Conservation (phyloP, 2,329 filamentous ascomycete species). For the Neopestalotiopsis sp. region DNA sequence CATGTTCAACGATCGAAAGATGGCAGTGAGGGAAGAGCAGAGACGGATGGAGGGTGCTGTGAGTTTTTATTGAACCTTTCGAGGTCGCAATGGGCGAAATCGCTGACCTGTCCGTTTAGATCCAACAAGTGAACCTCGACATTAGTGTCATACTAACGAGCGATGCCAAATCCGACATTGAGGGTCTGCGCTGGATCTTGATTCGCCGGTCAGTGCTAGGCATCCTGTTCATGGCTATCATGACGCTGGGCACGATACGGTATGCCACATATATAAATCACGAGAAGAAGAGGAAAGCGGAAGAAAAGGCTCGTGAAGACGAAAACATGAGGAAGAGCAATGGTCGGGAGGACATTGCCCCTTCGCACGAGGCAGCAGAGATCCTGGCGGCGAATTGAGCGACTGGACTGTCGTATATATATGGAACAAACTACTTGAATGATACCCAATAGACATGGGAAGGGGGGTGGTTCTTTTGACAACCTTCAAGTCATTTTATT, state of each 20-base stretch:
- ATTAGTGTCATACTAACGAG: constrained; percentile 90
- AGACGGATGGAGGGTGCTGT: constrained; percentile 81
- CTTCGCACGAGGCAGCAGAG: constrained; percentile 58
- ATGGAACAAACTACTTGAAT: constrained; percentile 20
- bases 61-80: constrained; percentile 34
- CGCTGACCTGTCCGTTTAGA: constrained; percentile 47
- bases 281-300: constrained; percentile 52
- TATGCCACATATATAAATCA: constrained; percentile 63
- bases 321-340: constrained; percentile 48
- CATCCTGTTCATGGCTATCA: constrained; percentile 69
- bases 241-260: constrained; percentile 63
- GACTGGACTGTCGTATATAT: neutral
- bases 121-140: constrained; percentile 95
- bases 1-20: constrained; percentile 95
- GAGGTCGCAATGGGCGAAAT: neutral
- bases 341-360: constrained; percentile 51
- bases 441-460: constrained; percentile 32
- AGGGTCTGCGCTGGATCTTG: constrained; percentile 86
- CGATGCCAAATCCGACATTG: constrained; percentile 89
- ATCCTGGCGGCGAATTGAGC: constrained; percentile 61
- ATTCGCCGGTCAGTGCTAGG: constrained; percentile 67
- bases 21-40: constrained; percentile 89
- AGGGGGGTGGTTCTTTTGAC: constrained; percentile 19
- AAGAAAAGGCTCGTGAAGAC: constrained; percentile 47
- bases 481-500: constrained; percentile 17